Conservation (phyloP, 768 basidiomycete genomes). For the Suillus luteus region DNA sequence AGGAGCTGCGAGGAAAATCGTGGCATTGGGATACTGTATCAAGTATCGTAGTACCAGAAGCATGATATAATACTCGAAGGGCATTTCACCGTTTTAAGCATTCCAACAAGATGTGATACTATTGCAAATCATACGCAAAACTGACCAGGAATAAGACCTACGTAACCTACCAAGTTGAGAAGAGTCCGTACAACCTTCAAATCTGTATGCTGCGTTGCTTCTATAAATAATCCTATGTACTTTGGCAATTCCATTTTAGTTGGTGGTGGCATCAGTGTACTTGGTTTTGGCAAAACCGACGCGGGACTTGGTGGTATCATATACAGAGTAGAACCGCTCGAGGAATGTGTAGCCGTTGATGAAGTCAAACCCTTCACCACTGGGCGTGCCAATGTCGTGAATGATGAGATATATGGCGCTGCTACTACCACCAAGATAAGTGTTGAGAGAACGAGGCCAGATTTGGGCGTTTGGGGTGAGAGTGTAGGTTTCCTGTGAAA, state of each 20-base stretch:
- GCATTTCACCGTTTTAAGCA: neutral
- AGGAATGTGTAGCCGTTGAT: conserved; percentile 57
- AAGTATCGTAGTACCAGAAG: neutral
- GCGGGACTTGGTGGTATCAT: conserved; percentile 56
- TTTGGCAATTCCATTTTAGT: conserved; percentile 19
- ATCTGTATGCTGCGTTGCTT: neutral
- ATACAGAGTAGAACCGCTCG: conserved; percentile 68
- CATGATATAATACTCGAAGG: neutral
- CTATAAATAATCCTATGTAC: neutral
- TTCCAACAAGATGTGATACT: neutral
- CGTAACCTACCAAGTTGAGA: neutral
- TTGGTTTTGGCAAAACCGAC: conserved; percentile 31
- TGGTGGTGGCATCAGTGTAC: conserved; percentile 33
- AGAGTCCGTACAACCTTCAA: neutral
- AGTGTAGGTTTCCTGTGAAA: conserved; percentile 32
- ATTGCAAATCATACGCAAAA: neutral
- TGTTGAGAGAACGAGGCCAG: conserved; percentile 47
- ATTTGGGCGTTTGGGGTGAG: conserved; percentile 47
- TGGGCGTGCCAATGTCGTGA: conserved; percentile 37
- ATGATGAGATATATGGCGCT: conserved; percentile 42
- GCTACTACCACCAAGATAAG: conserved; percentile 41
- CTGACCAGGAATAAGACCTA: neutral
- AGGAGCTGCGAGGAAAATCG: neutral
- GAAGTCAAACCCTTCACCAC: conserved; percentile 54
- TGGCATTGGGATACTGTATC: neutral